A percentile compares a stretch with the other conserved stretches of the same genome.
Conservation (phyloP, 345 rosid species). For the Psidium friedrichsthalianum region DNA sequence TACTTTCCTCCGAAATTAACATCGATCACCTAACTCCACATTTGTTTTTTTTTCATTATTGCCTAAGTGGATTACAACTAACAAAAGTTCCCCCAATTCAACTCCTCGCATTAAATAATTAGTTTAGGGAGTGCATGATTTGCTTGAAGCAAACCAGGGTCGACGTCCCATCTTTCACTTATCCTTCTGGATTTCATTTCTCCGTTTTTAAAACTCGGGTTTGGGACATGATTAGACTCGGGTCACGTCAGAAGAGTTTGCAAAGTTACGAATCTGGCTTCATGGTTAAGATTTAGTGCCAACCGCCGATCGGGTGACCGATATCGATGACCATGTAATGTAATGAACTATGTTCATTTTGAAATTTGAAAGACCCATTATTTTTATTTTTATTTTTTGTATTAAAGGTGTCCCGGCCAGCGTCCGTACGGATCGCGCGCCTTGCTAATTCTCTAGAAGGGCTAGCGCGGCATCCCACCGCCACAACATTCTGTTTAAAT, state of each 20-base stretch:
- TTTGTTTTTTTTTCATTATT: neutral
- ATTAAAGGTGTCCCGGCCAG: no score
- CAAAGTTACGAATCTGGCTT: neutral
- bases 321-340: neutral
- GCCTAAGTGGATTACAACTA: slow-evolving; percentile 27
- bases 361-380: neutral
- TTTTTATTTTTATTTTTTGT: no score
- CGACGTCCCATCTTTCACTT: neutral
- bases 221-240: neutral
- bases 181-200: neutral
- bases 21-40: neutral
- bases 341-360: neutral
- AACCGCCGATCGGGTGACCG: neutral
- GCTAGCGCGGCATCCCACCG: no score
- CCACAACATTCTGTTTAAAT: no score
- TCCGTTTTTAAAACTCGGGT: neutral
- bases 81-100: neutral
- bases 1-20: neutral
- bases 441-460: no score
- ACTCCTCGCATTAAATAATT: neutral
- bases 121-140: slow-evolving; percentile 3
- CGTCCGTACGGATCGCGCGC: no score
- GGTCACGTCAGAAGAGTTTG: neutral
- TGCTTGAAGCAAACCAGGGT: neutral
- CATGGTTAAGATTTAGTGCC: neutral